A percentile compares a stretch with the other conserved stretches of the same genome.
Evolutionary conservation across 176 grass and related monocot genomes (phyloP).

Genomic region (Juncus effusus): DNA sequence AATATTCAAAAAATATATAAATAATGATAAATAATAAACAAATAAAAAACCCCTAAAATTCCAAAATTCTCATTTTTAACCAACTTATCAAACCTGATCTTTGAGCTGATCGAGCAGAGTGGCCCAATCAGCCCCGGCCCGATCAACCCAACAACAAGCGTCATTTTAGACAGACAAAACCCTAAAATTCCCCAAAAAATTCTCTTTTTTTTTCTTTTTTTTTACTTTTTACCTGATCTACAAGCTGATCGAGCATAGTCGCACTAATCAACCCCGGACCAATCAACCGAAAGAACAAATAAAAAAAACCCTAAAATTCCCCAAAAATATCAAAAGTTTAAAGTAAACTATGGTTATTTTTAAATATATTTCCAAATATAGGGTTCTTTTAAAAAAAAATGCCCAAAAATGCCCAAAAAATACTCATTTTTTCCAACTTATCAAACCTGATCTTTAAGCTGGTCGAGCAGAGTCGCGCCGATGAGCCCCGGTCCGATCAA

Average conservation of each 20-base stretch:
- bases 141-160: constrained; percentile 79
- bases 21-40: too few species aligned
- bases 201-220: too few species aligned
- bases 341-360: too few species aligned
- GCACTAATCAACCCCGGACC: too few species aligned
- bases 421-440: not conserved
- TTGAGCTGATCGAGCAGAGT: constrained; percentile 86
- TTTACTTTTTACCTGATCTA: too few species aligned
- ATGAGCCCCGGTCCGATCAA: constrained; percentile 94
- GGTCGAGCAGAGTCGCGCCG: constrained; percentile 81
- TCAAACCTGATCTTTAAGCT: constrained; percentile 81
- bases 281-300: too few species aligned
- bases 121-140: constrained; percentile 68
- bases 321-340: too few species aligned
- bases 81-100: constrained; percentile 59
- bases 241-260: too few species aligned
- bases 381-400: not conserved
- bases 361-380: too few species aligned
- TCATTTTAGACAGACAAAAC: constrained; percentile 91
- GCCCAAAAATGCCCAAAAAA: not conserved
- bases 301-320: too few species aligned
- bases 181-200: constrained; percentile 29
- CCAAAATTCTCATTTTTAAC: not conserved
- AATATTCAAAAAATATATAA: too few species aligned
- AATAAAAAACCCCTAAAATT: not conserved